phyloP scores from a whole-genome alignment of 805 yeast genomes.

The Wickerhamiella shivajii region DNA sequence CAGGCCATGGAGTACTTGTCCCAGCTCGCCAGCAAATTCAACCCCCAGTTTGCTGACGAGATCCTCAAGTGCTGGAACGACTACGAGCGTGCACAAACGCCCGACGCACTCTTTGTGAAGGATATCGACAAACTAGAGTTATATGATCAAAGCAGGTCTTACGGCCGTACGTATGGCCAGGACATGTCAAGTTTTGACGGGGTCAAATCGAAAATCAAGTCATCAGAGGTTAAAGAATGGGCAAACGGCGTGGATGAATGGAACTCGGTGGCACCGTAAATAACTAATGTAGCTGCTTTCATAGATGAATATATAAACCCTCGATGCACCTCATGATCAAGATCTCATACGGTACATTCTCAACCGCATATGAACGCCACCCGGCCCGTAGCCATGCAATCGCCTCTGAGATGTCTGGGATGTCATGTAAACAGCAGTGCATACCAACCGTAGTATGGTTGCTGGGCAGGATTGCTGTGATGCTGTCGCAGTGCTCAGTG shows the following conservation, averaged over 20 bases:
- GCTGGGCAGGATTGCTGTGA: too few species aligned
- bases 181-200: slow-evolving; percentile 56
- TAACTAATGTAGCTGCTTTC: not conserved
- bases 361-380: too few species aligned
- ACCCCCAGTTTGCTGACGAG: slow-evolving; percentile 45
- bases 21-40: slow-evolving; percentile 49
- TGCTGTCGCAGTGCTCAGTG: too few species aligned
- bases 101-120: slow-evolving; percentile 82
- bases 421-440: too few species aligned
- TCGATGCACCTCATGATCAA: too few species aligned
- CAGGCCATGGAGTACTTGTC: slow-evolving; percentile 55
- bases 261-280: slow-evolving; percentile 3
- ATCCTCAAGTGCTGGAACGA: slow-evolving; percentile 67
- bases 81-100: slow-evolving; percentile 68
- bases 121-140: slow-evolving; percentile 88
- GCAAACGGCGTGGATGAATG: slow-evolving; percentile 33
- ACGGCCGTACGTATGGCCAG: slow-evolving; percentile 48
- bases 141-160: slow-evolving; percentile 39
- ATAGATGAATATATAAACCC: not conserved
- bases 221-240: slow-evolving; percentile 55
- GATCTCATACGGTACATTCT: too few species aligned
- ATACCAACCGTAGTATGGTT: too few species aligned
- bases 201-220: slow-evolving; percentile 48
- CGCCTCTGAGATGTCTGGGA: too few species aligned
- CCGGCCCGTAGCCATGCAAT: too few species aligned